Evolutionary conservation across 345 rosid species (phyloP).

Genomic region (Arabis hirsuta): DNA sequence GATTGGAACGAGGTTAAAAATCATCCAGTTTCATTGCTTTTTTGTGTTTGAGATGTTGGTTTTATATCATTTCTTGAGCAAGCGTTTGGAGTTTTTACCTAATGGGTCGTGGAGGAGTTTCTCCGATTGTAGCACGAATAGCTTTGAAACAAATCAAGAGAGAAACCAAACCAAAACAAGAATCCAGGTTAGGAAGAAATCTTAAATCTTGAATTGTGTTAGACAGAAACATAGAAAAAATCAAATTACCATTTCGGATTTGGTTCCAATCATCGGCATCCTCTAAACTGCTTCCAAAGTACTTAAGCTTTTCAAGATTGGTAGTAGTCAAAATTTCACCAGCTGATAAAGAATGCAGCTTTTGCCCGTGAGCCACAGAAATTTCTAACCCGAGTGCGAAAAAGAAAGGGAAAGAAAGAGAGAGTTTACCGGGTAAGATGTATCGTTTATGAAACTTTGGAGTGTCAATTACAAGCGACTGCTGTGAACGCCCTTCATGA

Average conservation of each 20-base stretch:
- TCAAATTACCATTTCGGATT: constrained; percentile 65
- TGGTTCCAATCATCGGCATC: constrained; percentile 86
- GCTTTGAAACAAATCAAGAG: constrained; percentile 47
- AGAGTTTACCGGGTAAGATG: constrained; percentile 79
- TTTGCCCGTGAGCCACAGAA: constrained; percentile 3
- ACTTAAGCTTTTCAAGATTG: constrained; percentile 60
- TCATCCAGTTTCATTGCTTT: neutral
- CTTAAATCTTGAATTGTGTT: constrained; percentile 6
- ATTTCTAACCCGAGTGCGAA: neutral
- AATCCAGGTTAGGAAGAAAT: constrained; percentile 21
- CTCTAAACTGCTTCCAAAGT: constrained; percentile 72
- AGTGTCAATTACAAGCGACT: constrained; percentile 71
- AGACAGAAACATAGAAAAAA: neutral
- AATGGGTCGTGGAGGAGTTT: constrained; percentile 54
- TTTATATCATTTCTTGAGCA: neutral
- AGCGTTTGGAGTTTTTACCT: constrained; percentile 51
- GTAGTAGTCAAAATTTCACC: constrained; percentile 74
- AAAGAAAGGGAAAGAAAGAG: constrained; percentile 37
- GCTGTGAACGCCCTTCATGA: constrained; percentile 83
- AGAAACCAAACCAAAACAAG: constrained; percentile 28
- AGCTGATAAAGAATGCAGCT: constrained; percentile 47
- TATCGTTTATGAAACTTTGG: constrained; percentile 89
- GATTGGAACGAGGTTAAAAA: constrained; percentile 9
- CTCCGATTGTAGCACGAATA: constrained; percentile 76
- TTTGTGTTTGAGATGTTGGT: neutral